Evolutionary conservation across 2,329 filamentous ascomycete genomes (phyloP).

Genomic region (Colletotrichum liriopes): DNA sequence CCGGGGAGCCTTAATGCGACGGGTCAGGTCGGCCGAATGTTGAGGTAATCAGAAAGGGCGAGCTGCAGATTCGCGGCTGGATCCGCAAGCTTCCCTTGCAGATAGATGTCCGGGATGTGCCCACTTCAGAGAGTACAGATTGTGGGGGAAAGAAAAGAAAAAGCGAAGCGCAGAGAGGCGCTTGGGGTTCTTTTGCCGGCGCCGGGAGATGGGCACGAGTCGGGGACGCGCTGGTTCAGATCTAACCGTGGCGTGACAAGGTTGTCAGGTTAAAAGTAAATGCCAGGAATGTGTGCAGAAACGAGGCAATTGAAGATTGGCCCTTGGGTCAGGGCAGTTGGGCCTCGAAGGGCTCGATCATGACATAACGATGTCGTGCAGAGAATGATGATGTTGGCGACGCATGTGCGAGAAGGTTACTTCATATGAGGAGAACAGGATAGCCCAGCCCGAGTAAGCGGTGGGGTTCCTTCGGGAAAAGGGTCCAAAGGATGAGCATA

Average conservation of each 20-base stretch:
- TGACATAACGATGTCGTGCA: background rate
- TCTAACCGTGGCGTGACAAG: background rate
- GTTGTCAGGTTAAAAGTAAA: background rate
- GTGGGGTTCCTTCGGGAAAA: background rate
- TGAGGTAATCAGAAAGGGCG: background rate
- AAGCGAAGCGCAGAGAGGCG: conserved; percentile 11
- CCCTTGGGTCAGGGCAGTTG: background rate
- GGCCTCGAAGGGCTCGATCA: background rate
- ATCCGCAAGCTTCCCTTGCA: conserved; percentile 35
- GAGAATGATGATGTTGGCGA: background rate
- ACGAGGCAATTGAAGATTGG: background rate
- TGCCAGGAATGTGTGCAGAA: background rate
- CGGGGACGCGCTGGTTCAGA: background rate
- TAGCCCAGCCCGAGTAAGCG: background rate
- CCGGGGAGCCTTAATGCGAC: background rate
- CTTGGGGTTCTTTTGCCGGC: conserved; percentile 14
- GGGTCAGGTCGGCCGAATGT: background rate
- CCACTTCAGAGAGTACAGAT: conserved; percentile 13
- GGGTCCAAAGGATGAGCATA: background rate
- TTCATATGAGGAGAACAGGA: background rate
- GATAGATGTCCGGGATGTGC: conserved; percentile 22
- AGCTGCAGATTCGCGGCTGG: conserved; percentile 30
- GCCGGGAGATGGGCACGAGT: background rate
- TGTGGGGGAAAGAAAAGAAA: conserved; percentile 10
- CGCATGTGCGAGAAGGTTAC: background rate